A percentile compares a stretch with the other conserved stretches of the same genome.
phyloP scores from a whole-genome alignment of 345 rosid genomes.

The Lepidium africanum region DNA sequence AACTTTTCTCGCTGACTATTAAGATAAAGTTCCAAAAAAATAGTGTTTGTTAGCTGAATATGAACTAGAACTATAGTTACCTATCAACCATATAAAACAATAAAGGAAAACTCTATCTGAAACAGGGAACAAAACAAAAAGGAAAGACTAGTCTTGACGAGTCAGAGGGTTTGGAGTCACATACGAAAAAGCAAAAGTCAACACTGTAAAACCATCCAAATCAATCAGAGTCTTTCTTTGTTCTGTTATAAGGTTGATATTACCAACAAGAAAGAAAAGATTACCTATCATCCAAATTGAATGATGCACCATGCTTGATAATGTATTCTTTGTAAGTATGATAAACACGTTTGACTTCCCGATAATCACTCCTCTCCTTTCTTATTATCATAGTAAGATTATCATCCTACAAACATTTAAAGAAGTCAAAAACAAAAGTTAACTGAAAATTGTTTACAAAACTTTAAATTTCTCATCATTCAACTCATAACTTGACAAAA shows the following conservation, averaged over 20 bases:
- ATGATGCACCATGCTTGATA: constrained; percentile 33
- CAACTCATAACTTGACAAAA: background rate
- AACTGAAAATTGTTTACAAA: background rate
- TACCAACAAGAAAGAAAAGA: background rate
- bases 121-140: too few species aligned
- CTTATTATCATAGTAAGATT: constrained; percentile 33
- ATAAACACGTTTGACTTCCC: constrained; percentile 77
- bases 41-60: constrained; percentile 4
- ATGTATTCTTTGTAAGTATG: constrained; percentile 48
- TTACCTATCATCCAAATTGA: constrained; percentile 49
- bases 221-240: too few species aligned
- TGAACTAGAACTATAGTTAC: background rate
- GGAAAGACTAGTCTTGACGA: too few species aligned
- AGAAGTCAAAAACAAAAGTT: background rate
- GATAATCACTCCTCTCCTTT: constrained; percentile 41
- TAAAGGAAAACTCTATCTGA: too few species aligned
- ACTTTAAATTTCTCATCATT: background rate
- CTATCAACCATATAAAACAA: too few species aligned
- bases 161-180: too few species aligned
- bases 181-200: background rate
- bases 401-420: constrained; percentile 47
- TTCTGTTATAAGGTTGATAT: too few species aligned
- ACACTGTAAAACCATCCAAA: too few species aligned
- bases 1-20: constrained; percentile 46
- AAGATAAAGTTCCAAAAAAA: background rate